A percentile compares a stretch with the other conserved stretches of the same genome.
Conservation (phyloP, 805 yeast species). For the Suhomyces vadensis region DNA sequence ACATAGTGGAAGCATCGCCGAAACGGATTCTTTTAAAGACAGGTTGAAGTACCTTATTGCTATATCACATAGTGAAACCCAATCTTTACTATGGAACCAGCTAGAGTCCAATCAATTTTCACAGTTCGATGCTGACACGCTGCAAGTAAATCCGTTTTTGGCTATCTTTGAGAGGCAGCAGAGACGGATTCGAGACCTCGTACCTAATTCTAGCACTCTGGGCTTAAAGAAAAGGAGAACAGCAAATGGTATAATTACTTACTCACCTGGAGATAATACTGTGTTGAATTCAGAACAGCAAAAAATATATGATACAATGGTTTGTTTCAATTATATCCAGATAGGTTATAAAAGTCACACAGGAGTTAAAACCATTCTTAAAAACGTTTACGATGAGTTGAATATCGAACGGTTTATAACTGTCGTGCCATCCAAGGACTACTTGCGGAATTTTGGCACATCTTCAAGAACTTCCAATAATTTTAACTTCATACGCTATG, state of each 20-base stretch:
- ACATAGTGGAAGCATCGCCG: not conserved
- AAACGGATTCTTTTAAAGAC: constrained; percentile 10
- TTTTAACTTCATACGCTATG: constrained; percentile 8
- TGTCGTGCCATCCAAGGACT: constrained; percentile 15
- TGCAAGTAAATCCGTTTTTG: not conserved
- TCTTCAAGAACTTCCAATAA: not conserved
- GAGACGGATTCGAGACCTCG: too few species aligned
- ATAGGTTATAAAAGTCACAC: constrained; percentile 13
- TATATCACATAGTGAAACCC: constrained; percentile 1
- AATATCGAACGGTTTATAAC: constrained; percentile 15
- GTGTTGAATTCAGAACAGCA: not conserved
- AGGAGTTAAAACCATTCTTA: constrained; percentile 10
- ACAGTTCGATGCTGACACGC: not conserved
- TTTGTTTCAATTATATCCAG: constrained; percentile 7
- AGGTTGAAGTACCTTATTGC: constrained; percentile 11
- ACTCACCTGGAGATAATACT: not conserved
- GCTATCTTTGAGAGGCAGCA: not conserved
- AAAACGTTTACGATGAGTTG: constrained; percentile 4
- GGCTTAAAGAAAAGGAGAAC: not conserved
- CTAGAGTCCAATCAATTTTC: not conserved
- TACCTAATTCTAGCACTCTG: too few species aligned
- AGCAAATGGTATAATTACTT: not conserved
- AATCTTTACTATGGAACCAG: not conserved
- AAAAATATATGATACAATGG: not conserved
- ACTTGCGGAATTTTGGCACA: constrained; percentile 6